Base-by-base conservation (phyloP, 2,329 filamentous ascomycete genomes). In the Penicillium corylophilum region DNA sequence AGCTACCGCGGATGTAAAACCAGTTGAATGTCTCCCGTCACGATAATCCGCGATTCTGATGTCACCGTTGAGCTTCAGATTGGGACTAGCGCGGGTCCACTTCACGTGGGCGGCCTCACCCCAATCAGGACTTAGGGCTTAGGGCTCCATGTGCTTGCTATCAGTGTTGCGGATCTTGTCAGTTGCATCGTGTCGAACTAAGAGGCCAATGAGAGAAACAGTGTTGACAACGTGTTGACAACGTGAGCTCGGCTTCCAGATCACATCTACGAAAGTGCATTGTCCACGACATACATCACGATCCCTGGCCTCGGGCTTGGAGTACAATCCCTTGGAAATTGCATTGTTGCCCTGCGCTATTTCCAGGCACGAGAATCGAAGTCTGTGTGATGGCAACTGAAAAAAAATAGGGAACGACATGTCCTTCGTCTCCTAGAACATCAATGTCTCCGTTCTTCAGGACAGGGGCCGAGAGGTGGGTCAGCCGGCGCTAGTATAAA, bases 31-130 rank as follows among this genome's bases (percentile, higher is more conserved):
- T n/a, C 40, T 6, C 18, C 18, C 39, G 24, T 35, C 13, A 36
- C 33, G 35, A 22, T 28, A 28, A 8, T 8, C 26, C 24, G 22
- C 20, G 10, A 38, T 20, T 20, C 36, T 51, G 48, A 51, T 51
- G 48, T 51, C 48, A 51, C 48, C 26, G 28, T 7, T 26, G n/a
- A n/a, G 31, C 36, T 20, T 51, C 35, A 12, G 22, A 46, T 58
- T 45, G 20, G 53, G 57, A 6, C 46, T 61, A 59, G 56, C 48
- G 54, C 28, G 53, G 50, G 48, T 22, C 23, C 24, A 3, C 5
- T 13, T 46, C 38, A 48, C 26, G 36, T 51, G 43, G 22, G 41
- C 18, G 35, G 39, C 35, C 8, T 41, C 16, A 13, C 40, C 31
- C 31, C 44, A 20, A 44, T 12, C 1, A 9, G 28, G 42, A 22